phyloP scores from a whole-genome alignment of 2,329 filamentous ascomycete genomes.

The Fusarium stilboides region DNA sequence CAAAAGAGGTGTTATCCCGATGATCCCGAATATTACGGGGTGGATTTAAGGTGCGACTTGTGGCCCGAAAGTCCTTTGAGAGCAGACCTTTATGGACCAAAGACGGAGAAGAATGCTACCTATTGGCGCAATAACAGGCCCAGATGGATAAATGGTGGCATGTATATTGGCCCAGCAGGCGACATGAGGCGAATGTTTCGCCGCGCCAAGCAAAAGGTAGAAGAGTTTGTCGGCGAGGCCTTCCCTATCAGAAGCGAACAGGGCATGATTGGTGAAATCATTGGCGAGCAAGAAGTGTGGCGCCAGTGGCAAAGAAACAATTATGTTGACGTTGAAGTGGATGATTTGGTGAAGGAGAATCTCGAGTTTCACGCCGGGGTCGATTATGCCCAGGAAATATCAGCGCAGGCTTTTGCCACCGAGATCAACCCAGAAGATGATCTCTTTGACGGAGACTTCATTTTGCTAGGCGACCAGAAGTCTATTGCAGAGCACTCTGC shows the following conservation, averaged over 20 bases:
- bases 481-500: background rate
- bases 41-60: background rate
- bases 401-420: background rate
- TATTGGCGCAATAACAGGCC: background rate
- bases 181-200: no score
- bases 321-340: accelerated
- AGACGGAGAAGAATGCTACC: background rate
- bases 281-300: conserved; percentile 13
- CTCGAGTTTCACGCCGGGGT: background rate
- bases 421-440: background rate
- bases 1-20: conserved; percentile 2
- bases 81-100: background rate
- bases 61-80: conserved; percentile 12
- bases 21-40: background rate
- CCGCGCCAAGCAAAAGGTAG: background rate
- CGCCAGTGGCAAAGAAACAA: background rate
- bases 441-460: conserved; percentile 1
- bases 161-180: no score
- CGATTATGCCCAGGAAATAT: conserved; percentile 7
- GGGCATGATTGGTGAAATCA: background rate
- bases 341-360: background rate
- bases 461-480: background rate
- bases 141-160: no score
- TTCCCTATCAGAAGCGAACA: conserved; percentile 6
- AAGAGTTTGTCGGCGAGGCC: background rate